A percentile compares a stretch with the other conserved stretches of the same genome.
phyloP scores from a whole-genome alignment of 73 alveolate species.

The Stentor roeselii region DNA sequence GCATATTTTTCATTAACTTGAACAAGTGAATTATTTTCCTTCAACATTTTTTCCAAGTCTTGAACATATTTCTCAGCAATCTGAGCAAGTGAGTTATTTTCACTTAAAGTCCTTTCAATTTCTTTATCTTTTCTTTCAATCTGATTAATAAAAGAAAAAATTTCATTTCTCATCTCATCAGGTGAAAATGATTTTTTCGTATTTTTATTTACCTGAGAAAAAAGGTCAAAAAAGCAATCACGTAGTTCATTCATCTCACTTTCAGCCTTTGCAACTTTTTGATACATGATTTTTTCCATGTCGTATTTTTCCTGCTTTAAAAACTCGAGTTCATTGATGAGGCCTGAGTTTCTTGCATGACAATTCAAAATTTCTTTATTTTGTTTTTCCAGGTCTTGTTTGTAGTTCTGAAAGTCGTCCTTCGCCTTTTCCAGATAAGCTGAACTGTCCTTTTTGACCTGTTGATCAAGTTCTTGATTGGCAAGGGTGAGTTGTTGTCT shows the following conservation, averaged over 20 bases:
- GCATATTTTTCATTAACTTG: conserved; percentile 1
- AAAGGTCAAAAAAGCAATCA: not conserved
- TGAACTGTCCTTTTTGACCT: not conserved
- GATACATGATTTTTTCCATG: not conserved
- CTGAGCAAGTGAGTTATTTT: not conserved
- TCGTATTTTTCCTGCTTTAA: not conserved
- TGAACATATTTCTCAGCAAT: not conserved
- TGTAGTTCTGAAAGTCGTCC: not conserved
- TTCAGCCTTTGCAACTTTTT: not conserved
- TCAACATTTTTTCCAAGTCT: not conserved
- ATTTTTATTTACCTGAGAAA: not conserved
- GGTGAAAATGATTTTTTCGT: not conserved
- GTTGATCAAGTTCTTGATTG: not conserved
- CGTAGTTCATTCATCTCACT: not conserved
- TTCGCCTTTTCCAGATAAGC: not conserved
- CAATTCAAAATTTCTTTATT: too few relatives aligned
- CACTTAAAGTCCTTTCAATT: not conserved
- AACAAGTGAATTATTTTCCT: not conserved
- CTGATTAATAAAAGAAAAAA: too few relatives aligned
- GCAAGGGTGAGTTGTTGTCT: not conserved
- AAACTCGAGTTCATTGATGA: not conserved
- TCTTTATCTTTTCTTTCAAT: not conserved
- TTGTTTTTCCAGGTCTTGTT: not conserved
- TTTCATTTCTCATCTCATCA: not conserved
- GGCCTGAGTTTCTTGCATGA: not conserved